Evolutionary conservation across 2,329 filamentous ascomycete species (phyloP).

Genomic region (Trichoderma koningii): DNA sequence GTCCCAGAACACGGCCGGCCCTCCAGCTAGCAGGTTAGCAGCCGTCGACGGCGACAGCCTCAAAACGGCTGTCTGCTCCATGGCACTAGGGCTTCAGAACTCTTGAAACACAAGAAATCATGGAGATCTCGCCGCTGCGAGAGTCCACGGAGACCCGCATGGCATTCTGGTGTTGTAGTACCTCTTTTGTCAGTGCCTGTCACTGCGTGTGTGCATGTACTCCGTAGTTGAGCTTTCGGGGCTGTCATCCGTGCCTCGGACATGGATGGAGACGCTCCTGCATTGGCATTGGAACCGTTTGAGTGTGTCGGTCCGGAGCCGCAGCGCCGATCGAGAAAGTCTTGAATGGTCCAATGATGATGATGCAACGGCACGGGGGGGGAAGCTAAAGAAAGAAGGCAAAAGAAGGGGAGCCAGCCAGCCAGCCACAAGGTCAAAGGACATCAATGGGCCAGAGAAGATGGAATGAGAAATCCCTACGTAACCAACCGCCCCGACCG

Average conservation of each 20-base stretch:
- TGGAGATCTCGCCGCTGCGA: background rate
- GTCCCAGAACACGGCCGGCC: background rate
- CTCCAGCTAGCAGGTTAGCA: conserved; percentile 1
- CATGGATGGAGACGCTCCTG: too few relatives aligned
- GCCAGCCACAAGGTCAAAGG: background rate
- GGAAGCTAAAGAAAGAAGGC: too few relatives aligned
- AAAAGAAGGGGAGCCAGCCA: background rate
- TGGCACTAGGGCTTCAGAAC: conserved; percentile 5
- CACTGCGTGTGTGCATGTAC: too few relatives aligned
- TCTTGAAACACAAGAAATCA: conserved; percentile 16
- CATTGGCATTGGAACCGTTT: too few relatives aligned
- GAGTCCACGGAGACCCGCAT: conserved; percentile 15
- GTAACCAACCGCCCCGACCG: background rate
- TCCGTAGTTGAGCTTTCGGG: too few relatives aligned
- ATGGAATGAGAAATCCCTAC: background rate
- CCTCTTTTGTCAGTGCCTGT: background rate
- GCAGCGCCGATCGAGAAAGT: too few relatives aligned
- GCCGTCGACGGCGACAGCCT: conserved; percentile 13
- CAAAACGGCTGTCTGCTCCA: conserved; percentile 25
- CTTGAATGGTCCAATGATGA: too few relatives aligned
- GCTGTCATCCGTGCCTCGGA: too few relatives aligned
- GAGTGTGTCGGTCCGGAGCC: too few relatives aligned
- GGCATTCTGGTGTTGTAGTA: background rate
- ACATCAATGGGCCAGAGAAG: background rate
- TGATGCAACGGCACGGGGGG: too few relatives aligned